A percentile compares a stretch with the other conserved stretches of the same genome.
Conservation (phyloP, 345 rosid genomes). For the Eucalyptus curtisii region DNA sequence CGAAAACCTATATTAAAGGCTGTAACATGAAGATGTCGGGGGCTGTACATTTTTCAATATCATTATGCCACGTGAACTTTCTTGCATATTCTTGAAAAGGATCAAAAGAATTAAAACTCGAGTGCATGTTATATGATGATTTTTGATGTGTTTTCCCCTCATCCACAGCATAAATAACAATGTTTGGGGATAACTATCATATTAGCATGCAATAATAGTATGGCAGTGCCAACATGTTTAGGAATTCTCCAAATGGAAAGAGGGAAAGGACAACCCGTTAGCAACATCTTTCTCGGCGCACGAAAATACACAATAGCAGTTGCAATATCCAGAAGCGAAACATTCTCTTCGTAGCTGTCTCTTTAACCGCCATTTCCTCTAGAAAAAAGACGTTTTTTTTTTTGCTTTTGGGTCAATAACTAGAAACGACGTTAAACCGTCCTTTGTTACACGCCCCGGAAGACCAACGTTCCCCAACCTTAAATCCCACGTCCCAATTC, state of each 20-base stretch:
- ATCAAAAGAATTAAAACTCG: background rate
- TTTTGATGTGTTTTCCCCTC: background rate
- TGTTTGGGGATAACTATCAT: background rate
- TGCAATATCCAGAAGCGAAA: background rate
- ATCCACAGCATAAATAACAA: background rate
- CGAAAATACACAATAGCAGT: background rate
- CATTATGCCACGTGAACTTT: background rate
- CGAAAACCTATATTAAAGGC: background rate
- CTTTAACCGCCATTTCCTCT: background rate
- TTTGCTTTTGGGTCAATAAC: too few species aligned
- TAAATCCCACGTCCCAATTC: background rate
- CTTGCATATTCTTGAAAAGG: background rate
- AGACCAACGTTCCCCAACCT: background rate
- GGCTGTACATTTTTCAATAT: background rate
- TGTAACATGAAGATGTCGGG: background rate
- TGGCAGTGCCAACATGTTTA: background rate
- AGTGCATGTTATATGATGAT: fast-evolving
- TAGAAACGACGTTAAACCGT: background rate
- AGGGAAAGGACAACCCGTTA: background rate
- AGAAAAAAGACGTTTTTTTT: too few species aligned
- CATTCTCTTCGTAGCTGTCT: background rate
- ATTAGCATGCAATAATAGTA: background rate
- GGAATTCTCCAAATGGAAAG: background rate
- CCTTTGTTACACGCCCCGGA: background rate
- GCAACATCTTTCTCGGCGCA: background rate